Percentiles rank a stretch among this genome's conserved stretches.
Conservation (phyloP, 768 basidiomycete genomes). For the Hygrophorus pudorinus region DNA sequence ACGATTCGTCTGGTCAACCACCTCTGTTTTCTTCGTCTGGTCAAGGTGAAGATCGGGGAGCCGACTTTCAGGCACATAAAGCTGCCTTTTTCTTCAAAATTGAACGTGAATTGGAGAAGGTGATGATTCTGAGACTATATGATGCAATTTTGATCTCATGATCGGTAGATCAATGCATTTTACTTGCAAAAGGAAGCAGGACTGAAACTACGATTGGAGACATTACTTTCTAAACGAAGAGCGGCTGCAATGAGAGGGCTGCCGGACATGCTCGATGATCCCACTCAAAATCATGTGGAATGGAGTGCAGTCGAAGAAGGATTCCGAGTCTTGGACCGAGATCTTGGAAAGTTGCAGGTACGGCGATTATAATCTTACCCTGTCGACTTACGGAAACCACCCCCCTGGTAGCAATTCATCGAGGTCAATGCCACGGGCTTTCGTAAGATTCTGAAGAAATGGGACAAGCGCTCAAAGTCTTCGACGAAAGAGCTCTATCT, state of each 20-base stretch:
- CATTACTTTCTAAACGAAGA: conserved; percentile 87
- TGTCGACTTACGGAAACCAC: conserved; percentile 14
- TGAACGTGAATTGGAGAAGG: conserved; percentile 96
- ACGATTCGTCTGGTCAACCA: conserved; percentile 38
- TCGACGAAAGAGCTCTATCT: conserved; percentile 96
- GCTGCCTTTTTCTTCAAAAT: conserved; percentile 99
- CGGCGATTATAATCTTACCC: conserved; percentile 9
- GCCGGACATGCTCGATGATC: conserved; percentile 56
- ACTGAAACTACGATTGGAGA: conserved; percentile 84
- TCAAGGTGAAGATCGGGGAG: conserved; percentile 64
- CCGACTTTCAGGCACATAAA: conserved; percentile 89
- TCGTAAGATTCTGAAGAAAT: conserved; percentile 96
- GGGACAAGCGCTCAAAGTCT: conserved; percentile 93
- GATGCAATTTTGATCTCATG: conserved; percentile 5
- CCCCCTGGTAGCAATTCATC: conserved; percentile 72
- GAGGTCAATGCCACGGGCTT: conserved; percentile 97
- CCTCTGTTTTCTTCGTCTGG: conserved; percentile 52
- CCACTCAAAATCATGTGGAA: conserved; percentile 63
- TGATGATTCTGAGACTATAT: conserved; percentile 19
- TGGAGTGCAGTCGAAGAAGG: conserved; percentile 97
- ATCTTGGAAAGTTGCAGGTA: conserved; percentile 92
- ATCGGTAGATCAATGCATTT: conserved; percentile 84
- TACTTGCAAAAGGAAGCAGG: conserved; percentile 97
- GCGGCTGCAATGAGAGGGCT: conserved; percentile 66
- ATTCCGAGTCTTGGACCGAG: conserved; percentile 86